Conservation (phyloP, 2,329 filamentous ascomycete species). For the Paecilomyces variotii region DNA sequence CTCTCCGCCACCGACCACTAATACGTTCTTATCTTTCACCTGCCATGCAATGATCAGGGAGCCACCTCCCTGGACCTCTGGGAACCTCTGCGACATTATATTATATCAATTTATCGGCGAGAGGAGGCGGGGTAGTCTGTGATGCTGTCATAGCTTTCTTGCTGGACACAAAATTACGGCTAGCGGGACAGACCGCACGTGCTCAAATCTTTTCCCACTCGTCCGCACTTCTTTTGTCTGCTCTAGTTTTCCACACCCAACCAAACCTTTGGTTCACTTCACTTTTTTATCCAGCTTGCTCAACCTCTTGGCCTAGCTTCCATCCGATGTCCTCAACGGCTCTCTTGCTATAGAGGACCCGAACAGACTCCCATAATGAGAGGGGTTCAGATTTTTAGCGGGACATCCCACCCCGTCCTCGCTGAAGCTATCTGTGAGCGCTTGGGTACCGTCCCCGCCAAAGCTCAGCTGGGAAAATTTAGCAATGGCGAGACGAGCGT, state of each 20-base stretch:
- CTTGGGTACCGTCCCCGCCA: constrained; percentile 52
- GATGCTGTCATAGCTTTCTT: neutral
- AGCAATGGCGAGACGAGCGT: constrained; percentile 64
- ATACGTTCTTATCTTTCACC: constrained; percentile 74
- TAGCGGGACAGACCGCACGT: constrained; percentile 7
- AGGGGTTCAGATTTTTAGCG: constrained; percentile 60
- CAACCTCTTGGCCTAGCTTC: neutral
- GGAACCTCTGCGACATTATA: constrained; percentile 52
- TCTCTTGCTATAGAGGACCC: neutral
- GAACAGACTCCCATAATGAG: constrained; percentile 43
- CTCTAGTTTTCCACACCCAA: constrained; percentile 7
- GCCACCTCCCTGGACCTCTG: constrained; percentile 78
- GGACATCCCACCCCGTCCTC: constrained; percentile 56
- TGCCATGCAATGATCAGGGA: constrained; percentile 96
- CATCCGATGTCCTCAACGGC: neutral
- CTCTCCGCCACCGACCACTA: constrained; percentile 94
- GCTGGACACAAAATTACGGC: constrained; percentile 6
- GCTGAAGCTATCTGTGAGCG: constrained; percentile 60
- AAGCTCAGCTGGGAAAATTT: constrained; percentile 58
- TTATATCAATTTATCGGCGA: constrained; percentile 5
- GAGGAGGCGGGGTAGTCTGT: constrained; percentile 1
- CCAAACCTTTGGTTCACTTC: constrained; percentile 8
- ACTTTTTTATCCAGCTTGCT: constrained; percentile 3
- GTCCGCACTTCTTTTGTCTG: constrained; percentile 4
- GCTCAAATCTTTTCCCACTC: constrained; percentile 2